Base-by-base conservation (phyloP, 345 rosid genomes). In the Arabidopsis arenosa region DNA sequence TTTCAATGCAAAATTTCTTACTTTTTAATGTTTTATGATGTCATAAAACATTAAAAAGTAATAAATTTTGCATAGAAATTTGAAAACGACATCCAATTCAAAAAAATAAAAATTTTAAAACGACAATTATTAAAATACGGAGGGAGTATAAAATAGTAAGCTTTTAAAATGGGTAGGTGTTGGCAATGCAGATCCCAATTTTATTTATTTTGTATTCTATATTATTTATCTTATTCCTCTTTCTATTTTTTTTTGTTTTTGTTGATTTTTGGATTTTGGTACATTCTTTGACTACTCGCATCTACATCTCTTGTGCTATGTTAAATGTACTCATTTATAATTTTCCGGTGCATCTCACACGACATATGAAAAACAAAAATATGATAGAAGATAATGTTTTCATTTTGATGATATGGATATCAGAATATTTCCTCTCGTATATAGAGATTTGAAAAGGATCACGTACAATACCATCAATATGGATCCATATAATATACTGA, bases 221-320 rank as follows among this genome's bases (percentile, higher is more conserved):
- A 44, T 32, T 40, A 33, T 43, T 36, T 36, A 54, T 54, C n/a
- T 14, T 21, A 52, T 33, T 53, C 14, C 6, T 4, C 30, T 30
- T 35, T 60, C 23, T 51, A 5, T 30, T 12, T 10, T 66, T n/a
- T 49, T 28, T 18, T 23, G 35, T 17, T 17, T 48, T 61, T 51
- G 11, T 72, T 77, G 66, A 26, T n/a, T 41, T 53, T 53, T 43
- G 35, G 52, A 54, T 55, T 45, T 63, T 64, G 67, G 47, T 77
- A 43, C 23, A 51, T 58, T 65, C 67, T 72, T 72, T 59, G 77
- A 72, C 73, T 78, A 39, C 13, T 59, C 77, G 40, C 67, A 57
- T 14, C 51, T 58, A 12, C 51, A 83, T 80, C 78, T 68, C 68
- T 82, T 80, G 47, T 80, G 85, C 74, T 61, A 84, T 73, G 85